phyloP scores from a whole-genome alignment of 495 filamentous ascomycete genomes.

The Talaromyces thailandensis region DNA sequence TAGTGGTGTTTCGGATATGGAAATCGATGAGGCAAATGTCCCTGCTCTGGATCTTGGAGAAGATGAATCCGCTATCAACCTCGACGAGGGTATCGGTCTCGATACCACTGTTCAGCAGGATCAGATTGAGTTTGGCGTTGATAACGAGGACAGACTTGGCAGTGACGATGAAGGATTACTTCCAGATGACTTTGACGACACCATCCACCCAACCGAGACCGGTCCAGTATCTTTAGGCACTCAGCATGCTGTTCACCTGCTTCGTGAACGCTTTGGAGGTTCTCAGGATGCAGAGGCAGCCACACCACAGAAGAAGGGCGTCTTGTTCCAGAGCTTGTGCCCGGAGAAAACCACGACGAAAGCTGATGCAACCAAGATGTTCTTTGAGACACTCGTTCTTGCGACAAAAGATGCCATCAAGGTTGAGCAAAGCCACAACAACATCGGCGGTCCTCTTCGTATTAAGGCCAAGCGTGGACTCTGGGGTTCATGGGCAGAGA shows the following conservation, averaged over 20 bases:
- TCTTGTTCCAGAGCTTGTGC: constrained; percentile 86
- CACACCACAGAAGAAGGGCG: constrained; percentile 64
- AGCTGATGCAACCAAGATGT: constrained; percentile 96
- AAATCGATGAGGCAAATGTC: constrained; percentile 53
- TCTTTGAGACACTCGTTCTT: constrained; percentile 90
- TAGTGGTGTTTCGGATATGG: constrained; percentile 74
- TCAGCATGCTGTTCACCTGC: constrained; percentile 89
- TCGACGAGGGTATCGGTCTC: constrained; percentile 41
- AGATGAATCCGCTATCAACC: constrained; percentile 46
- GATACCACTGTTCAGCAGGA: constrained; percentile 41
- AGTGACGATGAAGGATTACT: constrained; percentile 47
- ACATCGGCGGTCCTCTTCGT: constrained; percentile 65
- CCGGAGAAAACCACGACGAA: constrained; percentile 70
- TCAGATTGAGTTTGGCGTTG: constrained; percentile 56
- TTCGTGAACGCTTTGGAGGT: constrained; percentile 75
- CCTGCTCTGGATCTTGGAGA: constrained; percentile 61
- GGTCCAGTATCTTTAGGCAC: constrained; percentile 82
- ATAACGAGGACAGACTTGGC: constrained; percentile 38
- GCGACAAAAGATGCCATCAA: constrained; percentile 98
- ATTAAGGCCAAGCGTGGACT: constrained; percentile 82
- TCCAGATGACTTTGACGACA: constrained; percentile 64
- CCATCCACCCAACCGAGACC: constrained; percentile 69
- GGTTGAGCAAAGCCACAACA: constrained; percentile 75
- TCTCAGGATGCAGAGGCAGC: constrained; percentile 45
- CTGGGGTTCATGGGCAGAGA: constrained; percentile 94